Percentiles rank a stretch among this genome's conserved stretches.
Conservation (phyloP, 2,329 filamentous ascomycete species). For the Dothistroma pini region DNA sequence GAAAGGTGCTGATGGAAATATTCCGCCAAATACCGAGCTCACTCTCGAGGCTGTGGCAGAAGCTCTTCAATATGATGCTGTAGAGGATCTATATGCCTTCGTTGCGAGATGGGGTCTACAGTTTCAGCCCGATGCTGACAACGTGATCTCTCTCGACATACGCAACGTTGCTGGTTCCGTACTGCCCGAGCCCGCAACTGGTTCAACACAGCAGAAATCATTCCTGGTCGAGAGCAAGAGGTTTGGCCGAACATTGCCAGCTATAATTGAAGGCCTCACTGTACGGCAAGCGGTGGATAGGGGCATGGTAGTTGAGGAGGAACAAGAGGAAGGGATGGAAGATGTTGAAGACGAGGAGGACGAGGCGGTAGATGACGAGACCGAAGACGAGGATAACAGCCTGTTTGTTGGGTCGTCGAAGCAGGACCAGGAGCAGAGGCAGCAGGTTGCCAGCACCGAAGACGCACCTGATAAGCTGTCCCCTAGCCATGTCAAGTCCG, state of each 20-base stretch:
- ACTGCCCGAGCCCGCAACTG: slow-evolving; percentile 27
- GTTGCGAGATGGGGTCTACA: slow-evolving; percentile 53
- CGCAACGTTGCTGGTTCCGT: slow-evolving; percentile 42
- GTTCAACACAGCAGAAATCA: slow-evolving; percentile 42
- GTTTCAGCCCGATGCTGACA: slow-evolving; percentile 44
- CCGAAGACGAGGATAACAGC: slow-evolving; percentile 1
- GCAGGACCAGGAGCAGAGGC: background rate
- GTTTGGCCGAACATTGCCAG: slow-evolving; percentile 51
- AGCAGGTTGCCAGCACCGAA: background rate
- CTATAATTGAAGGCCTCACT: slow-evolving; percentile 55
- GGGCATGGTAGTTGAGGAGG: slow-evolving; percentile 48
- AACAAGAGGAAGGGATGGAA: slow-evolving; percentile 36
- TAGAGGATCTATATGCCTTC: slow-evolving; percentile 52
- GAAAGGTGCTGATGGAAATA: slow-evolving; percentile 1
- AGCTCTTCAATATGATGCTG: slow-evolving; percentile 54
- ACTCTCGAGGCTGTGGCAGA: slow-evolving; percentile 51
- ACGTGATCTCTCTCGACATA: slow-evolving; percentile 49
- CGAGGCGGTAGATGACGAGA: background rate
- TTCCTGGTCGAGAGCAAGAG: slow-evolving; percentile 57
- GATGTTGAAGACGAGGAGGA: slow-evolving; percentile 14
- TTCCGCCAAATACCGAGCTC: slow-evolving; percentile 51
- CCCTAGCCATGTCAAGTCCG: background rate
- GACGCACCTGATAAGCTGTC: background rate
- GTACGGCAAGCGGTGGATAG: slow-evolving; percentile 49
- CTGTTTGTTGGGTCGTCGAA: background rate